These are phyloP conservation scores for Pythium guiyangense DNA, from an alignment of 352 stramenopile genomes.

Conservation along the genomic window DNA sequence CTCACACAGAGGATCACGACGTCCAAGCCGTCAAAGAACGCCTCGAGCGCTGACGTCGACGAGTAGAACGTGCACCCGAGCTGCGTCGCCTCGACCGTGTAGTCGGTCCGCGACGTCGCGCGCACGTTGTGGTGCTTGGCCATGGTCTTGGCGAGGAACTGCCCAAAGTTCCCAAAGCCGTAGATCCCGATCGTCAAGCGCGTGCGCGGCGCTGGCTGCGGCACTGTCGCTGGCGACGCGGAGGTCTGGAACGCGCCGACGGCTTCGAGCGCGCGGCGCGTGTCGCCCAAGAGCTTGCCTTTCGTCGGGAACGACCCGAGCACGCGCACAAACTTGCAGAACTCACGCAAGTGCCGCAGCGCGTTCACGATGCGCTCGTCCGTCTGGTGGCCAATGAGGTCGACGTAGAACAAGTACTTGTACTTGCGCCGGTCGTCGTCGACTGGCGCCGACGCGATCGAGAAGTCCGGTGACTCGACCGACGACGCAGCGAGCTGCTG, in stretches of 20 bases:
- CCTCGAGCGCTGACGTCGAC: constrained; percentile 59
- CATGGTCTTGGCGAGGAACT: constrained; percentile 97
- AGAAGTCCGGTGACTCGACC: constrained; percentile 26
- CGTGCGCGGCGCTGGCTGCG: constrained; percentile 16
- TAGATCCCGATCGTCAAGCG: constrained; percentile 95
- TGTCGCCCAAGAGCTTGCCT: constrained; percentile 50
- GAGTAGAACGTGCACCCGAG: constrained; percentile 65
- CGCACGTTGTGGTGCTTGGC: constrained; percentile 89
- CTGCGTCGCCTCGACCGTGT: constrained; percentile 44
- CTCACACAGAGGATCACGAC: constrained; percentile 92
- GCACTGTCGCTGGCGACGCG: constrained; percentile 14
- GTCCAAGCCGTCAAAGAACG: constrained; percentile 92
- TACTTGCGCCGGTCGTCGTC: constrained; percentile 47
- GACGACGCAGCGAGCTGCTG: constrained; percentile 33
- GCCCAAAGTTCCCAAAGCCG: constrained; percentile 96
- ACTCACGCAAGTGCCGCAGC: constrained; percentile 73
- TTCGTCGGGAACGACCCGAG: constrained; percentile 83
- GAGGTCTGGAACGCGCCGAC: constrained; percentile 34
- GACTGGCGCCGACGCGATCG: constrained; percentile 12
- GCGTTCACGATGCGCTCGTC: constrained; percentile 70
- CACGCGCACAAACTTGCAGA: constrained; percentile 82
- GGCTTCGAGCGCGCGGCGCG: constrained; percentile 47
- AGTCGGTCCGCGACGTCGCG: constrained; percentile 85
- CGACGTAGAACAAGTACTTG: constrained; percentile 80
- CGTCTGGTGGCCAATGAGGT: constrained; percentile 56